Conservation (phyloP, 768 basidiomycete genomes). For the Rubroboletus satanas region DNA sequence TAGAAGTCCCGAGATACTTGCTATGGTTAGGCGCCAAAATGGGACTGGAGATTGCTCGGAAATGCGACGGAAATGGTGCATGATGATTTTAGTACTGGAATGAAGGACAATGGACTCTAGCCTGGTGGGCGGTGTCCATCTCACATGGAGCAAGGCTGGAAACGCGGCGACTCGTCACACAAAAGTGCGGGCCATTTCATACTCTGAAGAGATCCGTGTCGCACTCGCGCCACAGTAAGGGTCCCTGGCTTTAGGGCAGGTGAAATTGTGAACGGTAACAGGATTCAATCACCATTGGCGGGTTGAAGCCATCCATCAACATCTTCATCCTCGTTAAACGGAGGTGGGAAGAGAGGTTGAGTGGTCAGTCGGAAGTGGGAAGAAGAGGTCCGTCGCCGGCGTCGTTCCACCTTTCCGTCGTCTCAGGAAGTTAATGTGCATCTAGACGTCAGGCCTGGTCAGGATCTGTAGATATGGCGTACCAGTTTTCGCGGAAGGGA, state of each 20-base stretch:
- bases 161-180: conserved; percentile 8
- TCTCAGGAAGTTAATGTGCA: conserved; percentile 17
- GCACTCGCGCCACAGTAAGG: conserved; percentile 26
- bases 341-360: conserved; percentile 64
- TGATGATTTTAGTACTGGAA: conserved; percentile 17
- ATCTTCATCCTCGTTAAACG: conserved; percentile 53
- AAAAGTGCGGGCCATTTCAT: conserved; percentile 8
- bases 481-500: conserved; percentile 80
- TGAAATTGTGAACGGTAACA: conserved; percentile 13
- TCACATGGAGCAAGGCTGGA: conserved; percentile 9
- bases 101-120: conserved; percentile 13
- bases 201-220: conserved; percentile 7
- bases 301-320: conserved; percentile 30
- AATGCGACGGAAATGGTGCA: conserved; percentile 24
- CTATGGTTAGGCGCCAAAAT: conserved; percentile 16
- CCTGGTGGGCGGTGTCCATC: conserved; percentile 4
- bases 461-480: conserved; percentile 59
- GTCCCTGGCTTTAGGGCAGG: conserved; percentile 34
- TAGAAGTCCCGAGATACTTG: conserved; percentile 24
- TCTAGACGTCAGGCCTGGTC: conserved; percentile 42
- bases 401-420: not conserved
- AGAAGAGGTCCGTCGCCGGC: conserved; percentile 50
- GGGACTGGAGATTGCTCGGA: conserved; percentile 19
- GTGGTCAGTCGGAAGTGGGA: conserved; percentile 72
- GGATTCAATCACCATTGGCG: conserved; percentile 15